These are phyloP conservation scores for Umbelopsis ramanniana DNA, from an alignment of 192 early-diverging fungal genomes.

Conservation along the genomic window DNA sequence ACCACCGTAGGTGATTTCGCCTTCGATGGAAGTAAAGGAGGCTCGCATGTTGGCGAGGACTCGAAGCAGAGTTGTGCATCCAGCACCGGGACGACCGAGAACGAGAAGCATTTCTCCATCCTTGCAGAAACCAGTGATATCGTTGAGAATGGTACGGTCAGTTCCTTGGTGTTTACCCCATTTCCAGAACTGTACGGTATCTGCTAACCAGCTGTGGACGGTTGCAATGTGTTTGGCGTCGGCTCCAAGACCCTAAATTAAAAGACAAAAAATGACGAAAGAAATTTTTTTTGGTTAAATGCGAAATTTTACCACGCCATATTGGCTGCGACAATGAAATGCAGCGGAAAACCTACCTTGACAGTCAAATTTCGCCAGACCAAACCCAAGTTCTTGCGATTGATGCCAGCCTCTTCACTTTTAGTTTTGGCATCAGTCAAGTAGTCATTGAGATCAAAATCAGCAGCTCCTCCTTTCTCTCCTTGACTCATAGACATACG, in stretches of 20 bases:
- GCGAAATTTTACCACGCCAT: no score
- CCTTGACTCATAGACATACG: constrained; percentile 25
- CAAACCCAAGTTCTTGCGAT: constrained; percentile 48
- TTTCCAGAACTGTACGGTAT: constrained; percentile 23
- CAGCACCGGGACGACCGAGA: constrained; percentile 71
- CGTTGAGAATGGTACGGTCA: constrained; percentile 59
- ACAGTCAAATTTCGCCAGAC: constrained; percentile 51
- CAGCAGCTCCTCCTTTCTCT: constrained; percentile 24
- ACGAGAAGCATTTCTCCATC: constrained; percentile 77
- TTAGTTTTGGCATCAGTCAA: constrained; percentile 19
- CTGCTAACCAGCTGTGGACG: constrained; percentile 25
- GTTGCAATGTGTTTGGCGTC: constrained; percentile 44
- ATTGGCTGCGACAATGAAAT: no score
- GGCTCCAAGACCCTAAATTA: constrained; percentile 34
- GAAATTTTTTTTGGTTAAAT: no score
- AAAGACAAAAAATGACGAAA: neutral
- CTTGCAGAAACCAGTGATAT: constrained; percentile 68
- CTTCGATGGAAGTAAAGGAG: constrained; percentile 50
- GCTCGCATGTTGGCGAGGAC: constrained; percentile 57
- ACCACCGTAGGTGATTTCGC: constrained; percentile 70
- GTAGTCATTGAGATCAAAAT: constrained; percentile 25
- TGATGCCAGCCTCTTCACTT: constrained; percentile 42
- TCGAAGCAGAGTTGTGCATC: constrained; percentile 67
- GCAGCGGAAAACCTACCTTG: neutral
- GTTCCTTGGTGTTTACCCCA: constrained; percentile 31